These are phyloP conservation scores for Aspergillus floridensis DNA, from an alignment of 2,329 filamentous ascomycete genomes.

Conservation along the genomic window DNA sequence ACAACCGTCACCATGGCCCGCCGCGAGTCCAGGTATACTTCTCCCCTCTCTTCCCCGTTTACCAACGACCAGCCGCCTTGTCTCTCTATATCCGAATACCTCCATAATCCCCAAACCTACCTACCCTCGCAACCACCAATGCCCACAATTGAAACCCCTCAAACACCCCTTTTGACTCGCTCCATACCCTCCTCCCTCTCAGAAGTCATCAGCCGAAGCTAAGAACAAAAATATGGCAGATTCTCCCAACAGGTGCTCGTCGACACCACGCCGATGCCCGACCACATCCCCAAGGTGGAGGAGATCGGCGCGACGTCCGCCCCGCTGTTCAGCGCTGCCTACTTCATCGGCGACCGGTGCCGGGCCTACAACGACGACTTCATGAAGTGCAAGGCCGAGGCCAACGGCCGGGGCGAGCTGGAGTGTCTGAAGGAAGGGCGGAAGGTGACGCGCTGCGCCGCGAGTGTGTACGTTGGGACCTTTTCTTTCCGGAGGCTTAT, in stretches of 20 bases:
- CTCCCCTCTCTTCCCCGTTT: neutral
- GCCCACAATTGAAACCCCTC: neutral
- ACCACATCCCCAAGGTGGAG: slow-evolving; percentile 85
- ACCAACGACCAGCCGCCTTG: neutral
- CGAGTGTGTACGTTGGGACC: slow-evolving; percentile 74
- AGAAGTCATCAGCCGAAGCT: neutral
- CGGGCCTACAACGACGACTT: slow-evolving; percentile 96
- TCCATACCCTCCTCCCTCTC: too few species aligned
- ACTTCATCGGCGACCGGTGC: slow-evolving; percentile 96
- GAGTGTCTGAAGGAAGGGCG: slow-evolving; percentile 96
- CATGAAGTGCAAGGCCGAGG: slow-evolving; percentile 99
- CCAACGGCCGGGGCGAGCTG: slow-evolving; percentile 83
- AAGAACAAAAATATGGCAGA: slow-evolving; percentile 51
- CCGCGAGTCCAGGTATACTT: slow-evolving; percentile 22
- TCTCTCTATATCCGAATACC: neutral
- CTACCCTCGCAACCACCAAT: neutral
- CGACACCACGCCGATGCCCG: slow-evolving; percentile 93
- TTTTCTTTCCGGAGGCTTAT: neutral
- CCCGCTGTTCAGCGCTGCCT: slow-evolving; percentile 84
- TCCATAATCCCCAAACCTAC: neutral
- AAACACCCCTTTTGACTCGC: too few species aligned
- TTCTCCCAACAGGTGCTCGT: slow-evolving; percentile 93
- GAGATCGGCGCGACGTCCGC: slow-evolving; percentile 93
- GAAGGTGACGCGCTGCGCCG: slow-evolving; percentile 93
- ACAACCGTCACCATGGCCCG: slow-evolving; percentile 20